Conservation (phyloP, 2,329 filamentous ascomycete species). For the Cladosporium oxysporum region DNA sequence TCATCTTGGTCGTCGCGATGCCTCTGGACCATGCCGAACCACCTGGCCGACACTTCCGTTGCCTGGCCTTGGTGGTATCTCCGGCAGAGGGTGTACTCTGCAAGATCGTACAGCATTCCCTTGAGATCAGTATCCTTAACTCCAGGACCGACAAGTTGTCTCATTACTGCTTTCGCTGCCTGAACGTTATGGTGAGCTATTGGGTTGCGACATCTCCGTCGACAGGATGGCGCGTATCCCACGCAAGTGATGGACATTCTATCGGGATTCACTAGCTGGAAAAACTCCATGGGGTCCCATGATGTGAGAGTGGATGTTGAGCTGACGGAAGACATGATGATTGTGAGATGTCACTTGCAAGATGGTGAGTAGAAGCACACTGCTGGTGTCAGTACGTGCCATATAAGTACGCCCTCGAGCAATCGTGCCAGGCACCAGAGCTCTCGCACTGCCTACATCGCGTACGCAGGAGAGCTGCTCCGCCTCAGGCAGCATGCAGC, state of each 20-base stretch:
- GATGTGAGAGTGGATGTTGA: neutral
- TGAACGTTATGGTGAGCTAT: neutral
- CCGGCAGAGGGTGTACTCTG: conserved; percentile 5
- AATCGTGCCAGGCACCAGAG: neutral
- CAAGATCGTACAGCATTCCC: neutral
- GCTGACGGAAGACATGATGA: neutral
- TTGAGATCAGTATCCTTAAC: neutral
- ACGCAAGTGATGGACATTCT: conserved; percentile 10
- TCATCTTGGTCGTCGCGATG: neutral
- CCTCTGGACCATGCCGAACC: conserved; percentile 1
- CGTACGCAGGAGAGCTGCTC: conserved; percentile 6
- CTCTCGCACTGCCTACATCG: conserved; percentile 15
- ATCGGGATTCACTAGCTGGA: conserved; percentile 4
- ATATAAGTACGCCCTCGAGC: neutral
- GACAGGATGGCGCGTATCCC: neutral
- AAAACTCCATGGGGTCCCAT: conserved; percentile 3
- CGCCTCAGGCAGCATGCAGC: neutral
- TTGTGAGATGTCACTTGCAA: neutral
- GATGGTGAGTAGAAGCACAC: neutral
- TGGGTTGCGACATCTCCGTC: neutral
- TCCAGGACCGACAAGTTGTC: neutral
- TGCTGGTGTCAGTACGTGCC: neutral
- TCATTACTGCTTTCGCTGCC: neutral
- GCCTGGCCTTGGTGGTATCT: conserved; percentile 8
- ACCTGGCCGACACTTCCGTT: neutral